Conservation (phyloP, 768 basidiomycete species). For the Boletales sp. region DNA sequence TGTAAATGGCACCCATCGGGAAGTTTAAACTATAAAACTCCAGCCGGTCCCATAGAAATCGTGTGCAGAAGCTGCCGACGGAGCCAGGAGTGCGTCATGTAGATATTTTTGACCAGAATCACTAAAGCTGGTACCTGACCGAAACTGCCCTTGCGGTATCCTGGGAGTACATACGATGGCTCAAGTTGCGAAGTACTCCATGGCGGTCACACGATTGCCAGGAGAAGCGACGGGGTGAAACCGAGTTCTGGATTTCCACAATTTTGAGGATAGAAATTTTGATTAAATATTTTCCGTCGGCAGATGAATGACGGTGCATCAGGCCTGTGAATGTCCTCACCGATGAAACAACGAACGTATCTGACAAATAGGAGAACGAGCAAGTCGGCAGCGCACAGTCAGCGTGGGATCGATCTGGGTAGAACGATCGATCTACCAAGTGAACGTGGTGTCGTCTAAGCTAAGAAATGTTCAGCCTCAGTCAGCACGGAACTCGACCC, state of each 20-base stretch:
- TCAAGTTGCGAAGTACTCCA: not conserved
- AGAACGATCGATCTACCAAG: not conserved
- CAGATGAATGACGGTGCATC: not conserved
- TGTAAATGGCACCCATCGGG: not conserved
- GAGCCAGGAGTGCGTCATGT: constrained; percentile 2
- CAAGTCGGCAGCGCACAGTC: not conserved
- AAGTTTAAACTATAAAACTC: not conserved
- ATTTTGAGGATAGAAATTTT: too few species aligned
- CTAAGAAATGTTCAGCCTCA: not conserved
- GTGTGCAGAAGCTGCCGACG: constrained; percentile 1
- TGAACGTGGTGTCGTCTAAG: not conserved
- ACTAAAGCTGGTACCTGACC: constrained; percentile 8
- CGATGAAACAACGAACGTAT: not conserved
- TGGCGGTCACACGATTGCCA: not conserved
- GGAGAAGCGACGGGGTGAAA: constrained; percentile 1
- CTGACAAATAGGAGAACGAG: not conserved
- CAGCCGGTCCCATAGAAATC: constrained; percentile 1
- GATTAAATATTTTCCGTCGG: not conserved
- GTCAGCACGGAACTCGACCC: not conserved
- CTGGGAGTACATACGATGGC: not conserved
- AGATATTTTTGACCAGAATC: constrained; percentile 6
- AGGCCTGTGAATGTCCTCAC: not conserved
- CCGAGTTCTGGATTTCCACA: not conserved
- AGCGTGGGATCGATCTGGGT: constrained; percentile 1
- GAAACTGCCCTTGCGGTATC: constrained; percentile 2